Percentiles rank a stretch among this genome's conserved stretches.
Conservation (phyloP, 306 rosid species). For the Corylus americana region DNA sequence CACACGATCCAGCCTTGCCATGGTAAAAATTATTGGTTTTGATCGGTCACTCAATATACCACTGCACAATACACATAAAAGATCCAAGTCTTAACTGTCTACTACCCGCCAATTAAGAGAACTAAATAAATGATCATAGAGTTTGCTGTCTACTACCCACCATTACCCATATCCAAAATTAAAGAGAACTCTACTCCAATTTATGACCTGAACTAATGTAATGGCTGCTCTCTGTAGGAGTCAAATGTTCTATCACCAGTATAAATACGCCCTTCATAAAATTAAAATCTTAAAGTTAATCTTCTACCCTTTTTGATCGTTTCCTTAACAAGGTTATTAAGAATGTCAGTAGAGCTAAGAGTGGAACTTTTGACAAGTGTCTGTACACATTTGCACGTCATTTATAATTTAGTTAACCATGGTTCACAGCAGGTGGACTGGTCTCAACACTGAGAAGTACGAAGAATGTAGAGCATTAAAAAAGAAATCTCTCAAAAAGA, state of each 20-base stretch:
- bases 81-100: constrained; percentile 13
- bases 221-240: not conserved
- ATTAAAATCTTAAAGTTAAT: not conserved
- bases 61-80: constrained; percentile 44
- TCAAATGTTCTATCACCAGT: not conserved
- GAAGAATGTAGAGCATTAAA: not conserved
- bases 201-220: not conserved
- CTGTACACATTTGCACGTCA: not conserved
- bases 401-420: not conserved
- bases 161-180: not conserved
- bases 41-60: constrained; percentile 68
- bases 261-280: not conserved
- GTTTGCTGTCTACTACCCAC: not conserved
- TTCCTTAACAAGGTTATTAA: not conserved
- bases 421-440: not conserved
- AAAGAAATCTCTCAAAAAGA: not conserved
- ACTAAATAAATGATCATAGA: not conserved
- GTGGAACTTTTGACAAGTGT: constrained; percentile 2
- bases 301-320: not conserved
- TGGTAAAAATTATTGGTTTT: constrained; percentile 86
- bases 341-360: not conserved
- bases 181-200: not conserved
- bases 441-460: constrained; percentile 12
- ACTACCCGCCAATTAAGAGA: not conserved
- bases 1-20: constrained; percentile 84